Evolutionary conservation across 129 eudicot species (phyloP).

Genomic region (Daucus carota): DNA sequence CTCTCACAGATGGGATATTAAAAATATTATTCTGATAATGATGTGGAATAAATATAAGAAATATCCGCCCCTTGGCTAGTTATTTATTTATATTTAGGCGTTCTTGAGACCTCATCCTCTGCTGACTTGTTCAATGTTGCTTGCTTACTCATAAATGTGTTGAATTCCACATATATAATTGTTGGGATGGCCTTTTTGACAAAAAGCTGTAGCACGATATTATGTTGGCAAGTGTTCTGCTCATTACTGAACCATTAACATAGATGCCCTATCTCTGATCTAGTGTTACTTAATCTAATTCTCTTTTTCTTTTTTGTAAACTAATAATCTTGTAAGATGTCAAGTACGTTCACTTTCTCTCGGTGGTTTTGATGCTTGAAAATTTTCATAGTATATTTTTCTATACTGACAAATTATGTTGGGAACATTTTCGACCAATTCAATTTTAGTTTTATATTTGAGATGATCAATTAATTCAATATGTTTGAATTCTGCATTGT

Average conservation of each 20-base stretch:
- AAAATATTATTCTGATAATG: not conserved
- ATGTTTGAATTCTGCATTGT: not conserved
- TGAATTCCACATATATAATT: not conserved
- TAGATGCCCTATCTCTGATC: not conserved
- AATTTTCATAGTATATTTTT: not conserved
- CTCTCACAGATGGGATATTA: not conserved
- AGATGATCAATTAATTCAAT: not conserved
- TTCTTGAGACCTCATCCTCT: not conserved
- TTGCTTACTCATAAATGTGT: not conserved
- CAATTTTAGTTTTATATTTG: too few species aligned
- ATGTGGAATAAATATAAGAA: not conserved
- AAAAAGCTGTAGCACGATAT: not conserved
- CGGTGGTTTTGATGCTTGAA: not conserved
- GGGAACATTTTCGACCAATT: not conserved
- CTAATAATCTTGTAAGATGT: not conserved
- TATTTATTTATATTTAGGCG: not conserved
- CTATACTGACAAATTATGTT: not conserved
- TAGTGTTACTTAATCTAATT: not conserved
- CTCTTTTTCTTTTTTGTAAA: too few species aligned
- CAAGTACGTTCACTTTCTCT: not conserved
- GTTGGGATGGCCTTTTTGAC: not conserved
- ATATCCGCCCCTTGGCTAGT: not conserved
- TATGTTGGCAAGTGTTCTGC: not conserved
- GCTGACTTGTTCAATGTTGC: not conserved
- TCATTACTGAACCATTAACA: not conserved